Percentiles rank a stretch among this genome's conserved stretches.
These are phyloP conservation scores for Aspergillus ibericus DNA, from an alignment of 2,329 filamentous ascomycete genomes.

Conservation along the genomic window DNA sequence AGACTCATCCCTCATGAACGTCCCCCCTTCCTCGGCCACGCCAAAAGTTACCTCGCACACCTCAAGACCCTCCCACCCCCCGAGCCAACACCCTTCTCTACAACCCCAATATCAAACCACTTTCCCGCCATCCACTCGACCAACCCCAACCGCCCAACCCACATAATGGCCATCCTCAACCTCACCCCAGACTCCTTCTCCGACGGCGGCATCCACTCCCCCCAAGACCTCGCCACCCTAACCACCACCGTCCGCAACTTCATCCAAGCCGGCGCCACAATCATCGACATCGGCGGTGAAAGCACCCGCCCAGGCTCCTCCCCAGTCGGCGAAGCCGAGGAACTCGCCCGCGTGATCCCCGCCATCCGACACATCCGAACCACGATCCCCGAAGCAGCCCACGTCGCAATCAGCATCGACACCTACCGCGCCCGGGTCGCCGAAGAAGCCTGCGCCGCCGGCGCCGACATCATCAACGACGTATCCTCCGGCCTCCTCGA, in stretches of 20 bases:
- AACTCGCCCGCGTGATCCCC: constrained; percentile 75
- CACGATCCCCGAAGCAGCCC: constrained; percentile 59
- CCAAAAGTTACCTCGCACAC: constrained; percentile 36
- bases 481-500: constrained; percentile 82
- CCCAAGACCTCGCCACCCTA: constrained; percentile 52
- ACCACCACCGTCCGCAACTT: constrained; percentile 60
- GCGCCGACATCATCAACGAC: constrained; percentile 93
- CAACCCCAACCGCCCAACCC: constrained; percentile 60
- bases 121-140: constrained; percentile 60
- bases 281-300: constrained; percentile 91
- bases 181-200: constrained; percentile 96
- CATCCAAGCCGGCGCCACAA: constrained; percentile 70
- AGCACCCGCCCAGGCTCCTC: constrained; percentile 78
- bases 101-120: constrained; percentile 37
- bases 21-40: constrained; percentile 31
- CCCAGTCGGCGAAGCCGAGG: constrained; percentile 70
- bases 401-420: constrained; percentile 81
- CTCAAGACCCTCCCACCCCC: constrained; percentile 36
- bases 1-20: constrained; percentile 45
- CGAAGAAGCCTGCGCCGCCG: constrained; percentile 69
- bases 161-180: constrained; percentile 92
- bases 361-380: constrained; percentile 70
- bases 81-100: constrained; percentile 38
- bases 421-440: constrained; percentile 89
- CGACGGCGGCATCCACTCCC: constrained; percentile 70